Evolutionary conservation across 371 early-diverging fungal genomes (phyloP), one percentile per base, ranked within the genome.

Genomic region (Actinomortierella ambigua): DNA sequence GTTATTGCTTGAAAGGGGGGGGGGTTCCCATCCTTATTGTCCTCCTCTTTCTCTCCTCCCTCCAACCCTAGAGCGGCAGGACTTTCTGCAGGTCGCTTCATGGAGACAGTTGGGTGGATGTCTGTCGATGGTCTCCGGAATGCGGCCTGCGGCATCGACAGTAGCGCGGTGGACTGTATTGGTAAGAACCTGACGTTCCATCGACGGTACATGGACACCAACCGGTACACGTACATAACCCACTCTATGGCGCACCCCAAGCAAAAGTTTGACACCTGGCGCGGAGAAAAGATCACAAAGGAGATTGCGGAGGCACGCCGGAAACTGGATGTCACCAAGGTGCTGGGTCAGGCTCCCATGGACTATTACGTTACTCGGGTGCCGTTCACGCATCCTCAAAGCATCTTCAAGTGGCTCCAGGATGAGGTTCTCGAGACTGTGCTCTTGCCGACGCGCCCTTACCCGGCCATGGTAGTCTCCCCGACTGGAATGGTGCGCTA

Each of bases 141-240:
- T 27, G 54, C 62, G 15, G 15, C 40, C 14, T 63, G 66, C 57
- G 11, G 11, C 11, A 11, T 4, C 34, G 34, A 4, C 34, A 34
- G 11, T 34, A 55, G 43, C 17, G 52, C 61, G 11, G 76, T 63
- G 26, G 60, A 56, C 42, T 66, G 69, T 50, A 22, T 67, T 18
- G 67, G 67, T 59, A 68, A 57, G 69, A 81, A 83, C 61, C 54
- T 85, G 55, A 82, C 80, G 8, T 82, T 85, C 64, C 59, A 69
- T 53, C 80, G 86, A 52, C 82, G 86, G 2, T 87, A 87, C 76
- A 76, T 87, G 11, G 84, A 85, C 61, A 81, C 81, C 57, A 87
- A 87, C 62, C 63, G 82, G 6, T 63, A 77, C 24, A 85, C 85
- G 29, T 84, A 80, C 76, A 81, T 82, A 66, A 81, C 69, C 54